Percentiles rank a stretch among this genome's conserved stretches.
Evolutionary conservation across 2,329 filamentous ascomycete species (phyloP).

Genomic region (Exophiala oligosperma): DNA sequence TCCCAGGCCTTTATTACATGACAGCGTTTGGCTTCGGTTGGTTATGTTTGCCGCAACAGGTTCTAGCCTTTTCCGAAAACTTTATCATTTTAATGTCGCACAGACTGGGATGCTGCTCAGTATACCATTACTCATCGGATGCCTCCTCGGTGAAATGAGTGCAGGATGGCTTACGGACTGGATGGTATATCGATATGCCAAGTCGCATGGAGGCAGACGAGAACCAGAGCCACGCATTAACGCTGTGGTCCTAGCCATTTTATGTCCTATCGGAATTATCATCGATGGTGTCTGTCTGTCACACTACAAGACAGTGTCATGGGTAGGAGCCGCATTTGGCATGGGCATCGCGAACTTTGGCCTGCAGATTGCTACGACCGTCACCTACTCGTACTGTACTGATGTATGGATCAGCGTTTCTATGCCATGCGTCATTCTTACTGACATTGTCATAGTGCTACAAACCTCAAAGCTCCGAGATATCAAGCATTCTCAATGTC

Average conservation of each 20-base stretch:
- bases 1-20: slow-evolving; percentile 31
- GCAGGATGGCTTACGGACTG: slow-evolving; percentile 25
- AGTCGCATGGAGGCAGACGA: slow-evolving; percentile 12
- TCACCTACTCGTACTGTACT: slow-evolving; percentile 37
- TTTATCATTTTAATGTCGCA: slow-evolving; percentile 30
- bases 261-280: slow-evolving; percentile 33
- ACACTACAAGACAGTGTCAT: slow-evolving; percentile 32
- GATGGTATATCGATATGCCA: slow-evolving; percentile 21
- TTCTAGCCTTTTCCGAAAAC: slow-evolving; percentile 24
- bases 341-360: slow-evolving; percentile 39
- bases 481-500: slow-evolving; percentile 36
- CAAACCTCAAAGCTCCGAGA: slow-evolving; percentile 38
- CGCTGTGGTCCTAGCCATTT: slow-evolving; percentile 19
- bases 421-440: background rate
- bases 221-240: slow-evolving; percentile 20
- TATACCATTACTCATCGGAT: slow-evolving; percentile 30
- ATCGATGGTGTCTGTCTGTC: slow-evolving; percentile 33
- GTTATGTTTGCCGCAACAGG: slow-evolving; percentile 32
- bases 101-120: slow-evolving; percentile 30
- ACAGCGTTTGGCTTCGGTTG: slow-evolving; percentile 30
- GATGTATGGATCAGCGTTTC: slow-evolving; percentile 28
- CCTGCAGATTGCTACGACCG: slow-evolving; percentile 38
- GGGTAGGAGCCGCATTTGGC: slow-evolving; percentile 38
- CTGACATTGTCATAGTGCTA: slow-evolving; percentile 31
- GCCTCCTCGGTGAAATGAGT: slow-evolving; percentile 29